phyloP scores from a whole-genome alignment of 2,329 filamentous ascomycete genomes.

The Aciculosporium take region DNA sequence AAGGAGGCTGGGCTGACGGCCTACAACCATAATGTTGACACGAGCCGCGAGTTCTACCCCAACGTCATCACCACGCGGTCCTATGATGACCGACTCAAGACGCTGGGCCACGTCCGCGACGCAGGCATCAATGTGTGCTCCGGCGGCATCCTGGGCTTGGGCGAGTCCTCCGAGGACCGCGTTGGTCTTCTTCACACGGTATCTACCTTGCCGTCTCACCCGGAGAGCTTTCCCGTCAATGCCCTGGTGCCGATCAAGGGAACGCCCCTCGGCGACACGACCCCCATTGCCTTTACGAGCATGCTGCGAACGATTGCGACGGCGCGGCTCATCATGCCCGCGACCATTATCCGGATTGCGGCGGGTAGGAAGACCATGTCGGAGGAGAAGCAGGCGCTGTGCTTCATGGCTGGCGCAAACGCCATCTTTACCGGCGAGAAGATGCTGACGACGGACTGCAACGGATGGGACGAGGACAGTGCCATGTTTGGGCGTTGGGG shows the following conservation, averaged over 20 bases:
- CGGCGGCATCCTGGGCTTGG: constrained; percentile 74
- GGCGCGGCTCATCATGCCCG: constrained; percentile 68
- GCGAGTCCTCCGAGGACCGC: constrained; percentile 65
- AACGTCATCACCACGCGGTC: constrained; percentile 71
- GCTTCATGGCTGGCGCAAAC: constrained; percentile 83
- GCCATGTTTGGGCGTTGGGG: constrained; percentile 77
- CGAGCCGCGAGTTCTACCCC: constrained; percentile 77
- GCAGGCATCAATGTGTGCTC: constrained; percentile 85
- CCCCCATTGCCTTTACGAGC: constrained; percentile 60
- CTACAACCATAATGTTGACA: constrained; percentile 92
- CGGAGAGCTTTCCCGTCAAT: constrained; percentile 85
- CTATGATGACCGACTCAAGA: constrained; percentile 76
- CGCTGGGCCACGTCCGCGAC: constrained; percentile 64
- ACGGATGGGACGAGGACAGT: constrained; percentile 79
- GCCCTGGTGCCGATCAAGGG: constrained; percentile 83
- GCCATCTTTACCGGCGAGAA: constrained; percentile 94
- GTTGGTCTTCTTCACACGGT: constrained; percentile 75
- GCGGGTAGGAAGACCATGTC: constrained; percentile 72
- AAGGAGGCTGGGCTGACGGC: constrained; percentile 75
- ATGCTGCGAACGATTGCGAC: constrained; percentile 75
- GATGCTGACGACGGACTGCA: constrained; percentile 87
- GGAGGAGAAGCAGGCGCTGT: constrained; percentile 79
- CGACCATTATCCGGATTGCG: constrained; percentile 74
- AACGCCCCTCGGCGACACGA: constrained; percentile 64
- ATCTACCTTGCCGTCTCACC: constrained; percentile 64